Conservation (phyloP, 352 stramenopile genomes). For the Globisporangium solare region DNA sequence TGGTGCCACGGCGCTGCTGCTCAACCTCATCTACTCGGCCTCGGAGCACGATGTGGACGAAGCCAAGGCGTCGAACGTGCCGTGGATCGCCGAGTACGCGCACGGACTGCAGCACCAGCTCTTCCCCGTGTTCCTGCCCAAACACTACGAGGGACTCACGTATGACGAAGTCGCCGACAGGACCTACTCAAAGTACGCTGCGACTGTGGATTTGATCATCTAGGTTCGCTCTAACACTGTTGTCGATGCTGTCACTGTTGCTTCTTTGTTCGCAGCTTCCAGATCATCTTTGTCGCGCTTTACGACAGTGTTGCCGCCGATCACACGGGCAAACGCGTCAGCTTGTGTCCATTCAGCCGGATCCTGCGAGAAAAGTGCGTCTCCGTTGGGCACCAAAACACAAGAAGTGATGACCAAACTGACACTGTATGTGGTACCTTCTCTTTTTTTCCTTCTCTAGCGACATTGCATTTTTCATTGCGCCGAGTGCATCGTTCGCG, state of each 20-base stretch:
- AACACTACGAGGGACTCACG: conserved; percentile 32
- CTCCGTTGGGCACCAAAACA: not conserved
- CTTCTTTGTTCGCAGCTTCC: conserved; percentile 22
- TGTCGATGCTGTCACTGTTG: not conserved
- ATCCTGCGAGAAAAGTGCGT: conserved; percentile 36
- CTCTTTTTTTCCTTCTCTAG: conserved; percentile 8
- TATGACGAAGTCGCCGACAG: conserved; percentile 31
- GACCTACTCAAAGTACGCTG: conserved; percentile 38
- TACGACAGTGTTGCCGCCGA: conserved; percentile 32
- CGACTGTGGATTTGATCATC: not conserved
- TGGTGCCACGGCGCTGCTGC: conserved; percentile 40
- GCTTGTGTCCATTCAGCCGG: conserved; percentile 34
- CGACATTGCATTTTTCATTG: conserved; percentile 51
- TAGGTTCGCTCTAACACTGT: no score
- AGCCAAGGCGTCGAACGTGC: conserved; percentile 30
- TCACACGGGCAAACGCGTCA: conserved; percentile 22
- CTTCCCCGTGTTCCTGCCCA: conserved; percentile 40
- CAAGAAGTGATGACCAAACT: no score
- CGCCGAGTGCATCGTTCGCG: conserved; percentile 34
- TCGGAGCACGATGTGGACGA: conserved; percentile 30
- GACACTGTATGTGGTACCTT: not conserved
- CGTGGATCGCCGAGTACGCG: conserved; percentile 55
- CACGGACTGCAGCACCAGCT: conserved; percentile 48
- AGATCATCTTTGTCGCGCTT: conserved; percentile 37
- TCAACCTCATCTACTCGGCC: conserved; percentile 55